Evolutionary conservation across 805 yeast species (phyloP).

Genomic region (Kurtzmaniella fragi): DNA sequence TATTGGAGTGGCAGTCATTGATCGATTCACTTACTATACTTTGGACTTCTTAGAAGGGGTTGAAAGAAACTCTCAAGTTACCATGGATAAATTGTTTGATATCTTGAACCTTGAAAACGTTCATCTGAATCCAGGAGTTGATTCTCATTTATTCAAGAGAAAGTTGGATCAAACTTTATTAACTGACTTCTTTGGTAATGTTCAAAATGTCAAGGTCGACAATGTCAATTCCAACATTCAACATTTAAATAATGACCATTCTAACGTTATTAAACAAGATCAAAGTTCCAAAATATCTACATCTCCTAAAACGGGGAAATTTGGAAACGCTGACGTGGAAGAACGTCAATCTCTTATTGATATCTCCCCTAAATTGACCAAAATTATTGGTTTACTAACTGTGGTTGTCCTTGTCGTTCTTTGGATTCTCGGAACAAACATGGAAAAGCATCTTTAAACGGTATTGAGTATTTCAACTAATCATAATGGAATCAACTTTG

Average conservation of each 20-base stretch:
- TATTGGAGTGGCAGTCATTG: slow-evolving; percentile 96
- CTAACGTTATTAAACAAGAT: slow-evolving; percentile 13
- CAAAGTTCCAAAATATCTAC: not conserved
- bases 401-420: slow-evolving; percentile 14
- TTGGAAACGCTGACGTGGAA: slow-evolving; percentile 3
- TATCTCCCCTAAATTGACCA: slow-evolving; percentile 9
- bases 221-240: slow-evolving; percentile 41
- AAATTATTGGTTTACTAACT: slow-evolving; percentile 12
- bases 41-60: slow-evolving; percentile 83
- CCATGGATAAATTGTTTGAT: slow-evolving; percentile 80
- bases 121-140: slow-evolving; percentile 90
- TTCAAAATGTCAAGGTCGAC: slow-evolving; percentile 70
- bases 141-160: slow-evolving; percentile 71
- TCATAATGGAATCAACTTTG: too few relatives aligned
- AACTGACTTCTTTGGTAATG: slow-evolving; percentile 93
- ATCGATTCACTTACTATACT: slow-evolving; percentile 89
- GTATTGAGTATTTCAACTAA: too few relatives aligned
- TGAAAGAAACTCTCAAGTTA: slow-evolving; percentile 65
- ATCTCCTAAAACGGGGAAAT: not conserved
- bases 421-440: slow-evolving; percentile 14
- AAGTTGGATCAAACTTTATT: slow-evolving; percentile 64
- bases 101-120: slow-evolving; percentile 80
- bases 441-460: not conserved
- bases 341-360: slow-evolving; percentile 3
- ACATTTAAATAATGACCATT: slow-evolving; percentile 29